Evolutionary conservation across 768 basidiomycete species (phyloP).

Genomic region (Lactarius hatsudake): DNA sequence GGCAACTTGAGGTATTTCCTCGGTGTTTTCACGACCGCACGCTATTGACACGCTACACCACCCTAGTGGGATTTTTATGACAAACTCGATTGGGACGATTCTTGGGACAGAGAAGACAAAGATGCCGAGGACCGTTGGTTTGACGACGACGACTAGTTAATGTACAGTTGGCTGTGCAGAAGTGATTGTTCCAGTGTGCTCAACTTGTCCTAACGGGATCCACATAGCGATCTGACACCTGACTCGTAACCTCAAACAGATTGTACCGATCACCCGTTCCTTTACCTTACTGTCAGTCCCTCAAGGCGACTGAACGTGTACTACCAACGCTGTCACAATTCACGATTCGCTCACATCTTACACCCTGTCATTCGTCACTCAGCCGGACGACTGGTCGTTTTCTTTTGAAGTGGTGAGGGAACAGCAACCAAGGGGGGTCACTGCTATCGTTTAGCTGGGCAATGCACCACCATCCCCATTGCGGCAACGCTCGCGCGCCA

Average conservation of each 20-base stretch:
- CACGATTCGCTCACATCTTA: neutral
- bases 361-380: neutral
- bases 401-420: neutral
- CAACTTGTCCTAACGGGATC: neutral
- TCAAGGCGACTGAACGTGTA: slow-evolving; percentile 6
- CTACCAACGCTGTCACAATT: neutral
- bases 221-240: slow-evolving; percentile 7
- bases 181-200: neutral
- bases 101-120: slow-evolving; percentile 57
- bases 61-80: slow-evolving; percentile 67
- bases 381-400: neutral
- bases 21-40: neutral
- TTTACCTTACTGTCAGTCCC: neutral
- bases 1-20: slow-evolving; percentile 61
- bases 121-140: slow-evolving; percentile 73
- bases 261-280: neutral
- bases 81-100: slow-evolving; percentile 71
- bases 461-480: neutral
- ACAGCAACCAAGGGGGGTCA: neutral
- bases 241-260: neutral
- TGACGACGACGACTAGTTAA: slow-evolving; percentile 52
- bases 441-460: neutral
- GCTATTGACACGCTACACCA: slow-evolving; percentile 11
- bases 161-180: neutral
- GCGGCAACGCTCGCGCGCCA: neutral